A percentile compares a stretch with the other conserved stretches of the same genome.
phyloP scores from a whole-genome alignment of 331 rosid genomes.

The Quercus tomentella region DNA sequence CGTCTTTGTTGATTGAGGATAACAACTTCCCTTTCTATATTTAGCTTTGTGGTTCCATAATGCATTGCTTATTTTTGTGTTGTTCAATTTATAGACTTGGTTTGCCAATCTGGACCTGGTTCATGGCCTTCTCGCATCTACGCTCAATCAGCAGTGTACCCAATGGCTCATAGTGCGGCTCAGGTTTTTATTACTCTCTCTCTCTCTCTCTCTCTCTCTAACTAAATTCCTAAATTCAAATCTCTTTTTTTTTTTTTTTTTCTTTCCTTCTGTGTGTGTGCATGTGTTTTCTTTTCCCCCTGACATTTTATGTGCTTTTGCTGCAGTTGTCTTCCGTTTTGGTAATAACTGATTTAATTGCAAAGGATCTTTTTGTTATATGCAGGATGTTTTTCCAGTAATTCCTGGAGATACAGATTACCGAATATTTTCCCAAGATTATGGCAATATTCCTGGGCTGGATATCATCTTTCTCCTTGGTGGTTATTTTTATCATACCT shows the following conservation, averaged over 20 bases:
- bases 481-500: constrained; percentile 98
- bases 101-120: constrained; percentile 98
- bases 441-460: constrained; percentile 92
- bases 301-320: not conserved
- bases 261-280: not conserved
- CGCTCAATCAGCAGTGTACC: constrained; percentile 86
- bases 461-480: constrained; percentile 96
- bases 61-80: constrained; percentile 17
- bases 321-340: not conserved
- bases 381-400: constrained; percentile 95
- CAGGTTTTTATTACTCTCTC: constrained; percentile 54
- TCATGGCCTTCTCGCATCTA: constrained; percentile 88
- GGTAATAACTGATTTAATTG: constrained; percentile 8
- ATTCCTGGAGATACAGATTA: constrained; percentile 99
- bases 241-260: not conserved
- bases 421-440: constrained; percentile 88
- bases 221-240: not conserved
- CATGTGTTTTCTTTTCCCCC: not conserved
- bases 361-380: constrained; percentile 19
- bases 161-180: constrained; percentile 99
- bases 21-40: not conserved
- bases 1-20: not conserved
- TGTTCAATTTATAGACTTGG: constrained; percentile 58
- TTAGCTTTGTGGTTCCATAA: not conserved
- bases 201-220: not conserved